phyloP scores from a whole-genome alignment of 805 yeast species.

The Jamesozyma rosinii region DNA sequence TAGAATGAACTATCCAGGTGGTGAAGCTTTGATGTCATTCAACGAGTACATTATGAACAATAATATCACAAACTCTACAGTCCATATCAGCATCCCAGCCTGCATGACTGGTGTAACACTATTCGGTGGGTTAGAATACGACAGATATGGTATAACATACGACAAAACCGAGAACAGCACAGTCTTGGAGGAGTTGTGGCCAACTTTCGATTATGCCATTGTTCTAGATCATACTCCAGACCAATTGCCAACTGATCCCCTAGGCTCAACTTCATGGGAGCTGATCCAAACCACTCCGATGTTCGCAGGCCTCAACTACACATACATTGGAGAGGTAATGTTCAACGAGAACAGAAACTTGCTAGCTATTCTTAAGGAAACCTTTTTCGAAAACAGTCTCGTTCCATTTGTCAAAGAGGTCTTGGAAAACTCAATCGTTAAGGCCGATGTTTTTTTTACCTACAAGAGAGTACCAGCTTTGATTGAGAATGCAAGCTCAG shows the following conservation, averaged over 20 bases:
- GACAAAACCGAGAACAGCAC: slow-evolving; percentile 63
- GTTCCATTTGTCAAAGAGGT: slow-evolving; percentile 10
- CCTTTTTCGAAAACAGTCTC: slow-evolving; percentile 6
- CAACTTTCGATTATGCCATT: slow-evolving; percentile 43
- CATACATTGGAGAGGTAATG: slow-evolving; percentile 13
- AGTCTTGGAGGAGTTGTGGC: slow-evolving; percentile 36
- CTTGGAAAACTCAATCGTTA: slow-evolving; percentile 15
- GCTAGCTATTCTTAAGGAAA: slow-evolving; percentile 5
- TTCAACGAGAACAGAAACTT: slow-evolving; percentile 14
- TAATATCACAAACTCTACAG: slow-evolving; percentile 27
- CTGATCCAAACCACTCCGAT: slow-evolving; percentile 33
- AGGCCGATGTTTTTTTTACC: slow-evolving; percentile 26
- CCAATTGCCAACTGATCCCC: slow-evolving; percentile 8
- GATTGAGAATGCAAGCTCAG: no score
- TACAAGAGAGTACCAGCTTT: slow-evolving; percentile 18
- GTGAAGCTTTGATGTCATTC: slow-evolving; percentile 51
- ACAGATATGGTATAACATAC: slow-evolving; percentile 35
- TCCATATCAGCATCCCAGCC: slow-evolving; percentile 71
- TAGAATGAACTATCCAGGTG: slow-evolving; percentile 82
- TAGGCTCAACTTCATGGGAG: slow-evolving; percentile 33
- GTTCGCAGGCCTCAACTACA: slow-evolving; percentile 34
- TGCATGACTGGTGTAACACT: slow-evolving; percentile 83
- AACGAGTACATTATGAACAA: slow-evolving; percentile 36
- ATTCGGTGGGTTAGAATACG: slow-evolving; percentile 53
- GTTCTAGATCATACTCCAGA: slow-evolving; percentile 22